Base-by-base conservation (phyloP, 495 filamentous ascomycete genomes). In the Daldinia grandis region DNA sequence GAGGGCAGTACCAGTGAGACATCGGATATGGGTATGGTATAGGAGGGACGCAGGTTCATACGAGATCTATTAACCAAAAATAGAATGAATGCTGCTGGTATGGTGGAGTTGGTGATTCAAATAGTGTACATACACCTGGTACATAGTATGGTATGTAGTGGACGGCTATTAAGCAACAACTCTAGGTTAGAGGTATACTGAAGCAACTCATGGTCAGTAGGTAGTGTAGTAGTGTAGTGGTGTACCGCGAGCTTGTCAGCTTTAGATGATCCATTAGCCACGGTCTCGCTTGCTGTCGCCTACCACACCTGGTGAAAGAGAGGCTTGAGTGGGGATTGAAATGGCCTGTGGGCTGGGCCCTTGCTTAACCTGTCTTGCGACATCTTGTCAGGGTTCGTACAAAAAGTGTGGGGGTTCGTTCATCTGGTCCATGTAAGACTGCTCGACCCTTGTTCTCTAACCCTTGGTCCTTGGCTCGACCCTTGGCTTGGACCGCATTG, bases 371-470 rank as follows among this genome's bases (percentile, higher is more conserved):
- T 40, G 61, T 56, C 58, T 66, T 71, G 68, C 53, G 53, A 71
- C 63, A 63, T 31, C 27, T 47, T 28, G 28, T 38, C 54, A 71
- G 67, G 66, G 67, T 70, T 70, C 67, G 70, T 51, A 70, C 71
- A 42, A 57, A 57, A 61, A 69, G 71, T 74, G 71, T 74, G 71
- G 71, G 71, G 71, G 71, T 74, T 74, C 67, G 53, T 58, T 58
- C 69, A 56, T 68, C 62, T 69, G 66, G 49, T 59, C 66, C 66
- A 65, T 73, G 71, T 62, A 66, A 47, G 66, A 66, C 53, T 24
- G 25, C 3, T 47, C 17, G 51, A 24, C 38, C 35, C 71, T 66
- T 56, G 64, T 62, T 53, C 47, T 49, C 17, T 53, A 38, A 64
- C 55, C 65, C 69, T 68, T 68, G 60, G 21, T 35, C 27, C 53